A percentile compares a stretch with the other conserved stretches of the same genome.
These are phyloP conservation scores for Fraxinus velutina DNA, from an alignment of 305 asterid genomes.

Conservation along the genomic window DNA sequence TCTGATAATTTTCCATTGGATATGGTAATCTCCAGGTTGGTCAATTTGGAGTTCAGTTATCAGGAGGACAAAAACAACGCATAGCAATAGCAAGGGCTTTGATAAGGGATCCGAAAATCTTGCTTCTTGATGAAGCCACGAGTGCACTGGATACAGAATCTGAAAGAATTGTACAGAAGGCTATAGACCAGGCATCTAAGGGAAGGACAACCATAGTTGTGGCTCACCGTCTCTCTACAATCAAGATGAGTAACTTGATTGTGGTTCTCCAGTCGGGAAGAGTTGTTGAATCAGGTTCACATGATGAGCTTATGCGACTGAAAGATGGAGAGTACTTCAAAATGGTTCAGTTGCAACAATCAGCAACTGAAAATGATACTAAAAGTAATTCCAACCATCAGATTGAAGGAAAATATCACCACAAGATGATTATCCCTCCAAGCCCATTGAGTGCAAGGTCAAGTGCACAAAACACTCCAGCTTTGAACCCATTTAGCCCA, in stretches of 20 bases:
- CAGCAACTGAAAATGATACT: conserved; percentile 27
- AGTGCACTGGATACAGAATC: conserved; percentile 71
- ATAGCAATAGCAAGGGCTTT: conserved; percentile 77
- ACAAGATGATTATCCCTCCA: conserved; percentile 31
- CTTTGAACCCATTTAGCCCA: conserved; percentile 56
- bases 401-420: conserved; percentile 33
- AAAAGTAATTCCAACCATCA: conserved; percentile 21
- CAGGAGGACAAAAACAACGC: conserved; percentile 85
- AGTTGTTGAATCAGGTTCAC: conserved; percentile 64
- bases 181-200: conserved; percentile 57
- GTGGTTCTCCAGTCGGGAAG: conserved; percentile 51
- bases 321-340: conserved; percentile 51
- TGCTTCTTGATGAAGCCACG: conserved; percentile 76
- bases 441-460: conserved; percentile 59
- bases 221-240: conserved; percentile 74
- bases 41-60: conserved; percentile 62
- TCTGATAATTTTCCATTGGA: background rate
- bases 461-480: conserved; percentile 54
- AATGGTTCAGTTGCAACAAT: conserved; percentile 57
- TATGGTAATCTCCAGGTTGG: conserved; percentile 53
- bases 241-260: conserved; percentile 46
- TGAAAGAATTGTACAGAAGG: conserved; percentile 58
- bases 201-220: conserved; percentile 64
- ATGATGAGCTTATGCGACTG: conserved; percentile 54
- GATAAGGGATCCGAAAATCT: conserved; percentile 61